A percentile compares a stretch with the other conserved stretches of the same genome.
phyloP scores from a whole-genome alignment of 139 green algal species.

The Tetradesmus lagerheimii region DNA sequence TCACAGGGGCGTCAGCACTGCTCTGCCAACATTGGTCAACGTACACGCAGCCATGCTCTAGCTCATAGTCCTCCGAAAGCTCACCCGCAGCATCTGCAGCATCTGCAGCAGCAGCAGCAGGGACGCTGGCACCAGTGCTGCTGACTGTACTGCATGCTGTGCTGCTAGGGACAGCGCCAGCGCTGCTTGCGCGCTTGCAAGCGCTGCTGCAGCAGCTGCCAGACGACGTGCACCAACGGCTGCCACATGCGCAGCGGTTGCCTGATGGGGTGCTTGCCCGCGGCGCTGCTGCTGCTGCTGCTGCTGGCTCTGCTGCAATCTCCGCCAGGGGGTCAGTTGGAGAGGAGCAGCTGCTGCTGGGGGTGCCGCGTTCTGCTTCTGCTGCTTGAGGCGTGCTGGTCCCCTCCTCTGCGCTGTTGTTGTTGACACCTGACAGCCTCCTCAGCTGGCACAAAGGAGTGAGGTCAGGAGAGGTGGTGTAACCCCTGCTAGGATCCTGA shows the following conservation, averaged over 20 bases:
- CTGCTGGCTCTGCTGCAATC: background rate
- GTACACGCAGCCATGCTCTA: background rate
- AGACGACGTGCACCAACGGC: background rate
- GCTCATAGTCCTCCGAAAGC: conserved; percentile 6
- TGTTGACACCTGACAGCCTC: background rate
- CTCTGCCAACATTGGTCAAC: background rate
- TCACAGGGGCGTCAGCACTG: background rate
- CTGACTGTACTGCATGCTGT: no score
- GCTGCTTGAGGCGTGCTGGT: background rate
- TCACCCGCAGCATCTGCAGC: background rate
- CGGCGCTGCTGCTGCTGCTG: background rate
- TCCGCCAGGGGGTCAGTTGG: background rate
- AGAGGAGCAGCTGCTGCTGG: conserved; percentile 2
- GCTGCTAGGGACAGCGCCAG: background rate
- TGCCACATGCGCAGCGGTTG: background rate
- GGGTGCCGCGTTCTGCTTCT: background rate
- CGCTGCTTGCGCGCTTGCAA: background rate
- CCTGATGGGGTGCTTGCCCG: background rate
- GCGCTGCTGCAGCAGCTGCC: background rate
- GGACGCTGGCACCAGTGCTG: background rate
- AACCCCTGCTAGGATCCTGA: background rate
- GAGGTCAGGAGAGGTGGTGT: background rate
- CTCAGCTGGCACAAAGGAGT: background rate
- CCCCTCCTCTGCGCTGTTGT: background rate
- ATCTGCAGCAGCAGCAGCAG: background rate